Evolutionary conservation across 768 basidiomycete species (phyloP).

Genomic region (Phanerochaete carnosa): DNA sequence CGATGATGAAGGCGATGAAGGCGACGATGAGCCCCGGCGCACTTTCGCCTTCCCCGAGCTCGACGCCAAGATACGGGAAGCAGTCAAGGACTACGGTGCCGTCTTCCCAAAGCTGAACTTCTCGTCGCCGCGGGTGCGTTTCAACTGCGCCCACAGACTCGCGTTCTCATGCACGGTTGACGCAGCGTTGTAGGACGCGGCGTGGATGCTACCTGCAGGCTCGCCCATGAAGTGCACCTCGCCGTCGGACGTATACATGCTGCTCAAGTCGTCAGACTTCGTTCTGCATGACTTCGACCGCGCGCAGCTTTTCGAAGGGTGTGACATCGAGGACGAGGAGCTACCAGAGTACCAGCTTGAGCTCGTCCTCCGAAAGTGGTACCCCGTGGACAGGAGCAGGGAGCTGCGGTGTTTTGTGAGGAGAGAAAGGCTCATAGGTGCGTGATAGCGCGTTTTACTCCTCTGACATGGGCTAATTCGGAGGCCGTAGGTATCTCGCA

Average conservation of each 20-base stretch:
- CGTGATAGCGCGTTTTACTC: constrained; percentile 22
- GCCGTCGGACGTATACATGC: constrained; percentile 86
- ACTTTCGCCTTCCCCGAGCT: constrained; percentile 77
- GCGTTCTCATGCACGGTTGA: not conserved
- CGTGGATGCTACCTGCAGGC: constrained; percentile 84
- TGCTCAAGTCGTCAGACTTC: constrained; percentile 93
- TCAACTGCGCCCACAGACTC: not conserved
- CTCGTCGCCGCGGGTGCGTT: constrained; percentile 80
- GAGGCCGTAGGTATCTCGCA: constrained; percentile 69
- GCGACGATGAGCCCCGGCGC: constrained; percentile 33
- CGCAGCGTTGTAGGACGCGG: constrained; percentile 62
- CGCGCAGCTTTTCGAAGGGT: constrained; percentile 65
- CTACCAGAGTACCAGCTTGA: constrained; percentile 59
- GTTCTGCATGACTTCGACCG: constrained; percentile 71
- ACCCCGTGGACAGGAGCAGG: constrained; percentile 75
- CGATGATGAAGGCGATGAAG: constrained; percentile 49
- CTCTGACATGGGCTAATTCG: not conserved
- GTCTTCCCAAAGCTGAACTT: constrained; percentile 98
- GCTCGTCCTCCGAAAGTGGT: constrained; percentile 89
- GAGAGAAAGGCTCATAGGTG: constrained; percentile 68
- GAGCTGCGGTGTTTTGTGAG: constrained; percentile 93
- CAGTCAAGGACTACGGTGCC: constrained; percentile 67
- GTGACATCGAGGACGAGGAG: constrained; percentile 25
- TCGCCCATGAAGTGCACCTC: constrained; percentile 84
- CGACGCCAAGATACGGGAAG: constrained; percentile 65